Evolutionary conservation across 2,329 filamentous ascomycete species (phyloP), one percentile per base, ranked within the genome.

Genomic region (Monosporascus sp.): DNA sequence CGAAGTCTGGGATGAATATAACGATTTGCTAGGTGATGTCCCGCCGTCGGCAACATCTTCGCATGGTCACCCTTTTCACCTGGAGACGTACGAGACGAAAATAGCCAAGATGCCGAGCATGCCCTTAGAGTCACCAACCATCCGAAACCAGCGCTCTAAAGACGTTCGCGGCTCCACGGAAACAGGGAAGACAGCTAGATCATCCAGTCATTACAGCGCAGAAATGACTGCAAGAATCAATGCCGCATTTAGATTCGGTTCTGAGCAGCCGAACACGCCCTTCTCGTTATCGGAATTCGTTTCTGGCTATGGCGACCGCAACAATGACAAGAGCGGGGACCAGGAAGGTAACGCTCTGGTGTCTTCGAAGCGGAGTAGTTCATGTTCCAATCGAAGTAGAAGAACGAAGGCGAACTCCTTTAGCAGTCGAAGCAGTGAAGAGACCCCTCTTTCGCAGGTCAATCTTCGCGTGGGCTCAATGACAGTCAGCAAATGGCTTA

Each of bases 1-100:
- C 62, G 93, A 97, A 65, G 81, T 96, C 2, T 97, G 93, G 93
- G 86, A 92, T 50, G 93, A 96, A 70, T 97, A 95, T 65, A 86
- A 97, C 60, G 93, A 97, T 62, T 74, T 97, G 14, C 81, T 97
- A 51, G 88, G 89, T 50, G 86, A 89, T 11, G 71, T 71, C 1
- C 77, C 78, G 2, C 71, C 72, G 1, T 84, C 82, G 1, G 73
- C 78, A 5, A 79, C 77, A 1, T 84, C 81, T 1, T 85, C 84
- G 1, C 74, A 76, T 26, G 80, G 79, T 0, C 66, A 76, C 52
- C 77, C 84, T 22, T 81, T 85, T 63, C 76, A 81, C 57, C 74
- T 82, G 14, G 79, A 84, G 59, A 72, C 67, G 2, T 78, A 78
- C 48, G 69, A 74, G 8, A 67, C 68, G 1, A 70, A 66, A 31